Evolutionary conservation across 139 green algal genomes (phyloP).

Genomic region (Eudorina sp.): DNA sequence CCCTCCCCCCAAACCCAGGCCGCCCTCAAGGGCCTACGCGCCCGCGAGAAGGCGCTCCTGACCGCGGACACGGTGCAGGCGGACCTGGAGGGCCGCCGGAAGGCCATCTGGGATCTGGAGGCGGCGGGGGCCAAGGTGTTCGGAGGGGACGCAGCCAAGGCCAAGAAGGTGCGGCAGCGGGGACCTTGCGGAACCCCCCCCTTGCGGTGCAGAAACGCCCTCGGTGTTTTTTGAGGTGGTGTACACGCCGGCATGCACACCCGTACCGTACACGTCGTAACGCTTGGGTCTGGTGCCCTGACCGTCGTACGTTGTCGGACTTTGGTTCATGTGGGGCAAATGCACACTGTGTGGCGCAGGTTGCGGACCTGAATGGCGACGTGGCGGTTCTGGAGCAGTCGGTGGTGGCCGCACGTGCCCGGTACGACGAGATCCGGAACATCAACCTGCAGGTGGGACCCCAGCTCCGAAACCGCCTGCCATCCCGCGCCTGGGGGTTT

Average conservation of each 20-base stretch:
- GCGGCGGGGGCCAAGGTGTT: constrained; percentile 54
- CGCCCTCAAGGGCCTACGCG: constrained; percentile 62
- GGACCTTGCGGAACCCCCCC: too few species aligned
- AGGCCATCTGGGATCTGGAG: constrained; percentile 60
- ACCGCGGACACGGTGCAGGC: constrained; percentile 68
- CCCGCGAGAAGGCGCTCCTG: constrained; percentile 76
- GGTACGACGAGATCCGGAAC: constrained; percentile 72
- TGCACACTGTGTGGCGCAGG: not conserved
- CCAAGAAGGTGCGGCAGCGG: constrained; percentile 15
- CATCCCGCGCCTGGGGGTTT: too few species aligned
- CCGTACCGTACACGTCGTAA: too few species aligned
- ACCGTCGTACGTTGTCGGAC: too few species aligned
- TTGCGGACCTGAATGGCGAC: constrained; percentile 63
- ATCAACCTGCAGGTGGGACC: constrained; percentile 60
- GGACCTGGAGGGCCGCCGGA: constrained; percentile 64
- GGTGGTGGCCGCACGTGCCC: constrained; percentile 56
- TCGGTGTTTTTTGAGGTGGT: too few species aligned
- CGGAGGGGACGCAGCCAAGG: constrained; percentile 50
- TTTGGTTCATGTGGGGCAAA: too few species aligned
- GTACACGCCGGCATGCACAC: too few species aligned
- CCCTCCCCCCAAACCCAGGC: constrained; percentile 49
- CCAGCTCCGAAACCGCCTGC: too few species aligned
- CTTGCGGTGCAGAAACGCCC: too few species aligned
- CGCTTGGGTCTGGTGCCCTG: too few species aligned
- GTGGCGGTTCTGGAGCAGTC: constrained; percentile 66